Percentiles rank a stretch among this genome's conserved stretches.
Evolutionary conservation across 192 early-diverging fungal genomes (phyloP).

Genomic region (Funneliformis mosseae): DNA sequence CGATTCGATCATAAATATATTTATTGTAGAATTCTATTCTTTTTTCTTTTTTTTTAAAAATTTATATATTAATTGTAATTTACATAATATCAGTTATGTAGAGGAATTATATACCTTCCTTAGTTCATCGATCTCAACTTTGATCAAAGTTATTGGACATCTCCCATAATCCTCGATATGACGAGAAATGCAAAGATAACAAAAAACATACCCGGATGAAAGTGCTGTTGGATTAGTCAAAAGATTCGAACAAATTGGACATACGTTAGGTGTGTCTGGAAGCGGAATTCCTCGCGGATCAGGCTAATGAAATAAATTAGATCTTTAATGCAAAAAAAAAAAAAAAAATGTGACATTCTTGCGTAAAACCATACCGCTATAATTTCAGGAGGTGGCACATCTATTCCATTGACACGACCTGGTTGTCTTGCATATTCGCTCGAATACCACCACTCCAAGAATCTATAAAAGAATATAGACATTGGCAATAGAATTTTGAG

Average conservation of each 20-base stretch:
- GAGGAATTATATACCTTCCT: slow-evolving; percentile 68
- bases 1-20: too few relatives aligned
- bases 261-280: slow-evolving; percentile 71
- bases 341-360: neutral
- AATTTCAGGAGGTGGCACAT: slow-evolving; percentile 76
- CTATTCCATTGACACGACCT: slow-evolving; percentile 43
- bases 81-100: slow-evolving; percentile 14
- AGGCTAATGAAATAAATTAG: slow-evolving; percentile 49
- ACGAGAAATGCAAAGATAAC: slow-evolving; percentile 86
- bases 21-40: too few relatives aligned
- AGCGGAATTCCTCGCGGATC: slow-evolving; percentile 74
- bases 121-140: slow-evolving; percentile 54
- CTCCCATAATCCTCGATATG: slow-evolving; percentile 68
- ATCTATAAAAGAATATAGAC: slow-evolving; percentile 91
- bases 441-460: slow-evolving; percentile 96
- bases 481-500: slow-evolving; percentile 81
- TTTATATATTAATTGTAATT: too few relatives aligned
- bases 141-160: slow-evolving; percentile 80
- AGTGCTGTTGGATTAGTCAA: slow-evolving; percentile 87
- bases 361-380: slow-evolving; percentile 53
- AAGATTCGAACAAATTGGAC: slow-evolving; percentile 72
- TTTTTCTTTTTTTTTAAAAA: too few relatives aligned
- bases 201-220: slow-evolving; percentile 89
- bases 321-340: neutral
- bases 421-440: slow-evolving; percentile 74